Conservation (phyloP, 768 basidiomycete genomes). For the Mycena polygramma region DNA sequence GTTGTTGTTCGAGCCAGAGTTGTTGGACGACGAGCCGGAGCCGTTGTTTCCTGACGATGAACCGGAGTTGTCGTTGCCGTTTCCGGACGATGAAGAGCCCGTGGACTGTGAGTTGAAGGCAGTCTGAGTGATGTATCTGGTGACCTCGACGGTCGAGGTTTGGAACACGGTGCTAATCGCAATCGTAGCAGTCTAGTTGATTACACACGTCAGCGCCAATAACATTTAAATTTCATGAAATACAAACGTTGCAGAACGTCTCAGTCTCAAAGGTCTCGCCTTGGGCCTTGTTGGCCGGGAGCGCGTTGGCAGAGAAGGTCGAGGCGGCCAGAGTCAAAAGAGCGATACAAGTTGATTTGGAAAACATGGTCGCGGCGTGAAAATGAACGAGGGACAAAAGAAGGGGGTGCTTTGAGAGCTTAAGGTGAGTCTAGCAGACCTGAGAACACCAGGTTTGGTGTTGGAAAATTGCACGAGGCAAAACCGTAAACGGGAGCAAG, state of each 20-base stretch:
- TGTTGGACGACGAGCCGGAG: neutral
- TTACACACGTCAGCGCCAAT: neutral
- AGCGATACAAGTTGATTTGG: conserved; percentile 30
- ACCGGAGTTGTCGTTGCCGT: neutral
- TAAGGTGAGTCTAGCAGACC: conserved; percentile 13
- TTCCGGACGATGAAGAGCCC: neutral
- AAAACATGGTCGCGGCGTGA: conserved; percentile 27
- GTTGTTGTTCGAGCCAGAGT: no score
- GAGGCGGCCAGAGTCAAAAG: conserved; percentile 29
- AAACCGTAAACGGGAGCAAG: conserved; percentile 15
- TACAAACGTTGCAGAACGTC: conserved; percentile 31
- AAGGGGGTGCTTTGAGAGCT: conserved; percentile 35
- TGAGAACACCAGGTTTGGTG: conserved; percentile 34
- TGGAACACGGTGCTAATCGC: conserved; percentile 23
- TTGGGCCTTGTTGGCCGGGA: neutral
- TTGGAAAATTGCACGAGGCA: conserved; percentile 28
- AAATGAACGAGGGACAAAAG: conserved; percentile 10
- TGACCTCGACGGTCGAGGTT: conserved; percentile 19
- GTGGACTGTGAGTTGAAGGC: conserved; percentile 9
- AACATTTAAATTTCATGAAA: neutral
- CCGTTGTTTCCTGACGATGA: neutral
- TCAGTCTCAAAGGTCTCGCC: conserved; percentile 23
- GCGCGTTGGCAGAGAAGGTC: conserved; percentile 21
- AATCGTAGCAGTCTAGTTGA: conserved; percentile 19
- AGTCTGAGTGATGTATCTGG: conserved; percentile 12